phyloP scores from a whole-genome alignment of 352 stramenopile genomes.

The Elongisporangium anandrum region DNA sequence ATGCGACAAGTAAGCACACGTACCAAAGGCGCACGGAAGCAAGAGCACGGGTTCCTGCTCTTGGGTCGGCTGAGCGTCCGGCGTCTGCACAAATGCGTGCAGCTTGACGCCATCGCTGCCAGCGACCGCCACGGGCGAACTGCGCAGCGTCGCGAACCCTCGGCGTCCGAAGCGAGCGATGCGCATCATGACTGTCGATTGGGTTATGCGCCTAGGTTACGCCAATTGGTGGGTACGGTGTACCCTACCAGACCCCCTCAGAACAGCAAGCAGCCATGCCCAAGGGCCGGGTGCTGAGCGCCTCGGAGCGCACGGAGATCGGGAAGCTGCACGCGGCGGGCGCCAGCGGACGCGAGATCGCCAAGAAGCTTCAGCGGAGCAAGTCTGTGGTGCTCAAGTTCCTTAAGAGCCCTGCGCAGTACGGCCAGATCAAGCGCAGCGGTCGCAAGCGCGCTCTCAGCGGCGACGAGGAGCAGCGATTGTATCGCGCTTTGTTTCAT shows the following conservation, averaged over 20 bases:
- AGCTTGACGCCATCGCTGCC: conserved; percentile 29
- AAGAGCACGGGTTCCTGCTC: conserved; percentile 47
- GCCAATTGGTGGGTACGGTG: background rate
- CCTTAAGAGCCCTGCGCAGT: conserved; percentile 36
- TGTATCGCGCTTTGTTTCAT: conserved; percentile 29
- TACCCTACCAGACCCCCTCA: background rate
- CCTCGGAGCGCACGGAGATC: conserved; percentile 43
- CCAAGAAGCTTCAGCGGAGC: conserved; percentile 35
- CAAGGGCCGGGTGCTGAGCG: conserved; percentile 33
- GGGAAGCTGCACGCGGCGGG: conserved; percentile 25
- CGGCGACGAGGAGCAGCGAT: conserved; percentile 31
- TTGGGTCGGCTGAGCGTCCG: conserved; percentile 2
- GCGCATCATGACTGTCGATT: background rate
- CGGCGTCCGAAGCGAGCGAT: background rate
- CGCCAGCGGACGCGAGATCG: conserved; percentile 47
- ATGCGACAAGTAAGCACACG: conserved; percentile 1
- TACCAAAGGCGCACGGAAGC: conserved; percentile 63
- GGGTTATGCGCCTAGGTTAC: background rate
- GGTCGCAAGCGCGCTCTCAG: conserved; percentile 44
- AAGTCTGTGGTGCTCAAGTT: conserved; percentile 65
- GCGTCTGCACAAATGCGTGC: conserved; percentile 36
- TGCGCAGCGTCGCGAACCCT: background rate
- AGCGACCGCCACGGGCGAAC: background rate
- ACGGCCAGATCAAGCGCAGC: conserved; percentile 46
- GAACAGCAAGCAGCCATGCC: conserved; percentile 23